Base-by-base conservation (phyloP, 768 basidiomycete species). In the Lactarius vividus region DNA sequence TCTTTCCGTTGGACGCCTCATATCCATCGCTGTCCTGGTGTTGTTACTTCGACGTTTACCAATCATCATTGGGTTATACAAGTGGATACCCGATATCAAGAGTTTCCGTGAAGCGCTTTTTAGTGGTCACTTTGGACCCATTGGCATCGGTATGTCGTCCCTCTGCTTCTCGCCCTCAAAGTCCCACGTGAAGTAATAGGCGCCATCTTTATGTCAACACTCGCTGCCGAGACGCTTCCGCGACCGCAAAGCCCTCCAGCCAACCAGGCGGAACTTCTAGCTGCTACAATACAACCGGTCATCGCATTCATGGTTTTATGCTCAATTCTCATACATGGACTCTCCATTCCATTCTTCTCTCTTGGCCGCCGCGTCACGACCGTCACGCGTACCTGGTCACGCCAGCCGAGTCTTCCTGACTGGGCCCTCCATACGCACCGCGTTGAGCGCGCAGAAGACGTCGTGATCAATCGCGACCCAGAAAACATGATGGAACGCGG, bases 61-160 rank as follows among this genome's bases (percentile, higher is more conserved):
- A 0, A 74, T 88, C 67, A 91, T 98, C 75, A 79, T 97, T 29
- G 86, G 85, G 0, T 75, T 96, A 46, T 97, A 96, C 78, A 88
- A 80, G 72, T 98, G 89, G 85, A 96, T 98, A 65, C 97, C 97
- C 0, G 96, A 99, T 73, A 85, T 98, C 71, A 97, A 96, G 80
- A 98, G 91, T 0, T 85, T 95, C 67, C 83, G 93, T 54, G 97
- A 99, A 77, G 96, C 97, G 0, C 69, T 96, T 4, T 99, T 99
- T 76, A 89, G 86, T 46, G 97, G 97, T 0, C 96, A 98, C 78
- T 99, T 98, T 74, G 96, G 94, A 15, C 91, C 92, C 26, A 92
- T 92, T 67, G 89, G 89, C 35, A 83, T 92, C 59, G 89, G 89
- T 83, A 65, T 69, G 82, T 72, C 39, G 31, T 20, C 9, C 33